Conservation (phyloP, 1,139 yeast species). For the Taiozyma sp. region DNA sequence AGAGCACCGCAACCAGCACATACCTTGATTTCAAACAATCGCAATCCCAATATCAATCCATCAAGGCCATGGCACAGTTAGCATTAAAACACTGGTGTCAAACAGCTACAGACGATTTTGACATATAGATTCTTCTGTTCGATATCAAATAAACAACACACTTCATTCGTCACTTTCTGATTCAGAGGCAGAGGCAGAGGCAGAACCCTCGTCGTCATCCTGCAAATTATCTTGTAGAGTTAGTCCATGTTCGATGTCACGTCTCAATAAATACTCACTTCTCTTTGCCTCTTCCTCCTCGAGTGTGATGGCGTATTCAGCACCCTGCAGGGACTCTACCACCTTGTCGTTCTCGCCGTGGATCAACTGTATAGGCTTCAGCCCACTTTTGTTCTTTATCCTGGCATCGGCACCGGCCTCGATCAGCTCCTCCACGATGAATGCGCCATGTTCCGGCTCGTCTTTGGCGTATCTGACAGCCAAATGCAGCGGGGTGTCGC, state of each 20-base stretch:
- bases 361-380: conserved; percentile 73
- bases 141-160: not conserved
- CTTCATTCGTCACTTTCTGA: conserved; percentile 11
- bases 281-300: conserved; percentile 23
- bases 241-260: conserved; percentile 23
- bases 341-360: conserved; percentile 42
- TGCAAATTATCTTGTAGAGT: conserved; percentile 18
- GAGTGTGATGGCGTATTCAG: conserved; percentile 61
- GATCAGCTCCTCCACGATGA: conserved; percentile 72
- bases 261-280: conserved; percentile 14
- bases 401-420: conserved; percentile 91
- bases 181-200: conserved; percentile 10
- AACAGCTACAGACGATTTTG: conserved; percentile 20
- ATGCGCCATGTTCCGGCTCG: conserved; percentile 85
- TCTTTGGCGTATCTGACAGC: conserved; percentile 73
- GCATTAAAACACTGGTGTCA: conserved; percentile 18
- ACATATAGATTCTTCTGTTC: not conserved
- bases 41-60: conserved; percentile 15
- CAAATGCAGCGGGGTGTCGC: conserved; percentile 86
- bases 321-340: conserved; percentile 65
- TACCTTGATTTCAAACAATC: conserved; percentile 24
- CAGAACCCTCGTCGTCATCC: conserved; percentile 21
- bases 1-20: conserved; percentile 8
- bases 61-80: conserved; percentile 9
- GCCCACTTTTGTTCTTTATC: conserved; percentile 49